Percentiles rank a stretch among this genome's conserved stretches.
Evolutionary conservation across 768 basidiomycete genomes (phyloP).

Genomic region (Lactarius vividus): DNA sequence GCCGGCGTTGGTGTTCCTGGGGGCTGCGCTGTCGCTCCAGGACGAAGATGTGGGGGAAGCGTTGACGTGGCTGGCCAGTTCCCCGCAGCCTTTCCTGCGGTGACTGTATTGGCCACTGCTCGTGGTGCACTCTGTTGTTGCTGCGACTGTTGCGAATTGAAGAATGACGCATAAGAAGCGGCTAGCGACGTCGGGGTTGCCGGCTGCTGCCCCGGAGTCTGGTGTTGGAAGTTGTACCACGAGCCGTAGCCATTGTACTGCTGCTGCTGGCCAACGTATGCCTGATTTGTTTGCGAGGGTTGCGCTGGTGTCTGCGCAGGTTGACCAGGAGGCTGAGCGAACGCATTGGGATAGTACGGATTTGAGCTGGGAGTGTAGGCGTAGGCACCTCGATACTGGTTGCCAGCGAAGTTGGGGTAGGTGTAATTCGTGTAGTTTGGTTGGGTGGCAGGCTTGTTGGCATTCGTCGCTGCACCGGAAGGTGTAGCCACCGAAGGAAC

Average conservation of each 20-base stretch:
- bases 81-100: slow-evolving; percentile 33
- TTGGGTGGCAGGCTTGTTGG: slow-evolving; percentile 32
- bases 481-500: slow-evolving; percentile 24
- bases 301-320: slow-evolving; percentile 26
- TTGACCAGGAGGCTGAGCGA: slow-evolving; percentile 33
- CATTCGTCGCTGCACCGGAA: slow-evolving; percentile 35
- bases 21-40: slow-evolving; percentile 24
- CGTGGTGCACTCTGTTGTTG: slow-evolving; percentile 34
- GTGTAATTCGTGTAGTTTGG: slow-evolving; percentile 31
- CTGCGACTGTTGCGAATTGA: slow-evolving; percentile 33
- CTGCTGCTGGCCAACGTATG: slow-evolving; percentile 38
- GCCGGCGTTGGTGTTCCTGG: slow-evolving; percentile 30
- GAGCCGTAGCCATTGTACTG: slow-evolving; percentile 42
- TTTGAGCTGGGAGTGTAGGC: slow-evolving; percentile 40
- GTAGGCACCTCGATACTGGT: slow-evolving; percentile 39
- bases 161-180: slow-evolving; percentile 44
- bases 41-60: slow-evolving; percentile 43
- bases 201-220: slow-evolving; percentile 41
- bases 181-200: slow-evolving; percentile 32
- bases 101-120: slow-evolving; percentile 56
- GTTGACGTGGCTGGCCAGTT: slow-evolving; percentile 35
- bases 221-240: slow-evolving; percentile 45
- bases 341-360: slow-evolving; percentile 34
- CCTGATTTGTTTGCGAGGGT: slow-evolving; percentile 38
- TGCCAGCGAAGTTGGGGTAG: slow-evolving; percentile 32